phyloP scores from a whole-genome alignment of 1,284 basidiomycete species.

The Heterobasidion occidentale region DNA sequence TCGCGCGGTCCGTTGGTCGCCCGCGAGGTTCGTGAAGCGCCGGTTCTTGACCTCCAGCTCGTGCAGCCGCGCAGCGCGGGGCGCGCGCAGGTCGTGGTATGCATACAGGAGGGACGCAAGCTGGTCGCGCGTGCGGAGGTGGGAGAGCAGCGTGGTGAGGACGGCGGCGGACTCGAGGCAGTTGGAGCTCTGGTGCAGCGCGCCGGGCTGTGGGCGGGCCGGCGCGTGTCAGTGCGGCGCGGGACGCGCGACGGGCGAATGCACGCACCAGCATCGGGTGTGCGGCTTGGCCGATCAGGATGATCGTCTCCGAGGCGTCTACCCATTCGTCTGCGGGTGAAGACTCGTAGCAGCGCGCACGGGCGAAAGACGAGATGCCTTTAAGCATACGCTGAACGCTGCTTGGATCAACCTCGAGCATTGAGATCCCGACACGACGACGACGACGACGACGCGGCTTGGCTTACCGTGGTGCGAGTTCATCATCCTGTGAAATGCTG shows the following conservation, averaged over 20 bases:
- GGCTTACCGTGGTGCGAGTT: too few relatives aligned
- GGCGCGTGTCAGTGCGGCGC: conserved; percentile 39
- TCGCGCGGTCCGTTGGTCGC: too few relatives aligned
- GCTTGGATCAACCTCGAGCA: neutral
- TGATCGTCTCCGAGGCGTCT: conserved; percentile 12
- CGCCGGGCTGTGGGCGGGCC: neutral
- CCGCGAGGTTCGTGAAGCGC: neutral
- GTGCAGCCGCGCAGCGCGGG: neutral
- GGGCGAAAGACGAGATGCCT: neutral
- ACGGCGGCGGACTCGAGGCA: conserved; percentile 56
- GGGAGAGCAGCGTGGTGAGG: conserved; percentile 50
- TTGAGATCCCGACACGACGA: neutral
- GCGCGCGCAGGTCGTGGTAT: conserved; percentile 28
- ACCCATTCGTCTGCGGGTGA: neutral
- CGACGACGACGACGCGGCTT: too few relatives aligned
- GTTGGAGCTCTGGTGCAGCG: neutral
- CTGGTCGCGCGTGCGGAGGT: conserved; percentile 31
- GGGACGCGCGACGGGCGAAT: conserved; percentile 9
- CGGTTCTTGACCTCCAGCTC: conserved; percentile 3
- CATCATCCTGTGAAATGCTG: too few relatives aligned
- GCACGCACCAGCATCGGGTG: conserved; percentile 57
- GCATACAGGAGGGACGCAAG: conserved; percentile 39
- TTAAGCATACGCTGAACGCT: neutral
- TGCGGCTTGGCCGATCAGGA: conserved; percentile 35
- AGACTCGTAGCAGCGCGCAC: conserved; percentile 29